phyloP scores from a whole-genome alignment of 208 protist species.

The Crithidia acanthocephali region DNA sequence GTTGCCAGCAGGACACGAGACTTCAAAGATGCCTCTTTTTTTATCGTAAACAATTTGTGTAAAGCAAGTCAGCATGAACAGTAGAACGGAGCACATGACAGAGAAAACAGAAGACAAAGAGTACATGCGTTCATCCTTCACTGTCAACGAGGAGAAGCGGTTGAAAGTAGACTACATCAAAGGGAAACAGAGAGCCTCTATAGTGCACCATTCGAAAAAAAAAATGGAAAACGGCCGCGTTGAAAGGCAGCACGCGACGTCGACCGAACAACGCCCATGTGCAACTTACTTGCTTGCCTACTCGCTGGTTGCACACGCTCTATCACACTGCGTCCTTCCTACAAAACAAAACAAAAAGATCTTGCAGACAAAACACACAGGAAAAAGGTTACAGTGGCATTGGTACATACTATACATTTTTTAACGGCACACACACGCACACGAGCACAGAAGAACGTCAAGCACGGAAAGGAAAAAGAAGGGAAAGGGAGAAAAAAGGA shows the following conservation, averaged over 20 bases:
- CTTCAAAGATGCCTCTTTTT: too few relatives aligned
- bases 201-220: too few relatives aligned
- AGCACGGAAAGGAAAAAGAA: constrained; percentile 10
- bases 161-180: background rate
- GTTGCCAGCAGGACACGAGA: too few relatives aligned
- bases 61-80: background rate
- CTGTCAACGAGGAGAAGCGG: background rate
- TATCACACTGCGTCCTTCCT: too few relatives aligned
- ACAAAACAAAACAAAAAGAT: too few relatives aligned
- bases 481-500: background rate
- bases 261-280: too few relatives aligned
- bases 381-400: background rate
- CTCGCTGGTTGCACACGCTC: too few relatives aligned
- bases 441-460: background rate
- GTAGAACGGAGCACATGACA: background rate
- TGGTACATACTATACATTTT: too few relatives aligned
- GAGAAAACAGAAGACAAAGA: background rate
- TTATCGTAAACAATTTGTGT: background rate
- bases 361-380: too few relatives aligned
- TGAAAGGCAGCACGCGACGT: too few relatives aligned
- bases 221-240: too few relatives aligned
- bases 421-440: background rate
- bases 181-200: background rate
- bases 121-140: background rate
- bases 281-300: too few relatives aligned